Percentiles rank a stretch among this genome's conserved stretches.
Evolutionary conservation across 106 monocot species (phyloP).

Genomic region (Amphibolis antarctica): DNA sequence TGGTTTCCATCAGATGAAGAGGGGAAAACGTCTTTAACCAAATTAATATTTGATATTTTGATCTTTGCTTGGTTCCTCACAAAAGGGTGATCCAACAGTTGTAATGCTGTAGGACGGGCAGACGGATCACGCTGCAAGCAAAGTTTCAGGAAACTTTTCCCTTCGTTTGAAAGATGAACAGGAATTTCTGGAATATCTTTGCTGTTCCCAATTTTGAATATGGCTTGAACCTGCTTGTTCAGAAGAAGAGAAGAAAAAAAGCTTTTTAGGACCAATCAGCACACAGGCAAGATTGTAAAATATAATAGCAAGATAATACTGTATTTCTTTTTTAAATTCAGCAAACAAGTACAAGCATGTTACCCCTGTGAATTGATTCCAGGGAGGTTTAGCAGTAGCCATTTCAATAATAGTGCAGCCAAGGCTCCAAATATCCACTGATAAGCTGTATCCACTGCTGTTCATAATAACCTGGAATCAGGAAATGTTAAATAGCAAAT

Average conservation of each 20-base stretch:
- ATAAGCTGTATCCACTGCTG: constrained; percentile 57
- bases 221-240: constrained; percentile 66
- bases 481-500: background rate
- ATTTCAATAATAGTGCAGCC: constrained; percentile 96
- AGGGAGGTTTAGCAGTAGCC: constrained; percentile 91
- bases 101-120: constrained; percentile 55
- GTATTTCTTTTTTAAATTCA: background rate
- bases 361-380: constrained; percentile 84
- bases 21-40: constrained; percentile 2
- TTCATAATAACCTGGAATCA: constrained; percentile 77
- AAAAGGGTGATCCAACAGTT: constrained; percentile 82
- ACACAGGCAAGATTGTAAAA: too few relatives aligned
- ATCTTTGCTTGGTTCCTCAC: constrained; percentile 36
- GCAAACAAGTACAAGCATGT: background rate
- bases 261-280: too few relatives aligned
- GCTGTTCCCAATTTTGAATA: constrained; percentile 98
- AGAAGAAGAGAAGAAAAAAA: background rate
- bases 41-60: constrained; percentile 3
- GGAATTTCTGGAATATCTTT: constrained; percentile 95
- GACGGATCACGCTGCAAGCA: constrained; percentile 87
- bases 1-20: constrained; percentile 27
- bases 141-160: constrained; percentile 53
- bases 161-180: constrained; percentile 64
- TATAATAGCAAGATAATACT: too few relatives aligned
- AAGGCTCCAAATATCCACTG: constrained; percentile 98